These are phyloP conservation scores for Cercospora berteroae DNA, from an alignment of 2,329 filamentous ascomycete genomes.

Conservation along the genomic window DNA sequence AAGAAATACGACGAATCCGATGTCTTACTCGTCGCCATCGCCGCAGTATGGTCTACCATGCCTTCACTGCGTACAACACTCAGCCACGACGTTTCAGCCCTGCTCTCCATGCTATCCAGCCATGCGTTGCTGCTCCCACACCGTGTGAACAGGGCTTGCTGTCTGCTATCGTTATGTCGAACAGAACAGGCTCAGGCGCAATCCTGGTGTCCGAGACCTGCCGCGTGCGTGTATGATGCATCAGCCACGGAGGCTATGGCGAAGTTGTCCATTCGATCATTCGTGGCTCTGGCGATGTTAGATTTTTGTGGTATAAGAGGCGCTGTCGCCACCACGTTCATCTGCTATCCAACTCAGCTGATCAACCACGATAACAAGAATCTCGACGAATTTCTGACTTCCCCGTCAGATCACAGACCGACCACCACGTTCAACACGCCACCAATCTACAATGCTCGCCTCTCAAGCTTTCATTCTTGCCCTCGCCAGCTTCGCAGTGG, in stretches of 20 bases:
- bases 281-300: neutral
- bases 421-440: too few relatives aligned
- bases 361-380: too few relatives aligned
- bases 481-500: neutral
- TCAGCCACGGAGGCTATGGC: neutral
- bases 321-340: too few relatives aligned
- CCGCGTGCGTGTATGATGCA: neutral
- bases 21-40: neutral
- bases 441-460: neutral
- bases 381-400: too few relatives aligned
- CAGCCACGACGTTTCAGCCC: neutral
- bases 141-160: neutral
- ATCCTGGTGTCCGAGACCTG: neutral
- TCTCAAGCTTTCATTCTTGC: neutral
- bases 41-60: neutral
- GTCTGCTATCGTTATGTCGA: neutral
- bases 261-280: neutral
- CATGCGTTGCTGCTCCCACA: neutral
- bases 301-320: neutral
- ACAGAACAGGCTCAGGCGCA: neutral
- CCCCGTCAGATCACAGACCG: too few relatives aligned
- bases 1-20: neutral
- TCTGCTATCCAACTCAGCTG: too few relatives aligned
- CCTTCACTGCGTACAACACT: neutral
- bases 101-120: neutral